Base-by-base conservation (phyloP, 345 rosid genomes). In the Eutrema heterophyllum region DNA sequence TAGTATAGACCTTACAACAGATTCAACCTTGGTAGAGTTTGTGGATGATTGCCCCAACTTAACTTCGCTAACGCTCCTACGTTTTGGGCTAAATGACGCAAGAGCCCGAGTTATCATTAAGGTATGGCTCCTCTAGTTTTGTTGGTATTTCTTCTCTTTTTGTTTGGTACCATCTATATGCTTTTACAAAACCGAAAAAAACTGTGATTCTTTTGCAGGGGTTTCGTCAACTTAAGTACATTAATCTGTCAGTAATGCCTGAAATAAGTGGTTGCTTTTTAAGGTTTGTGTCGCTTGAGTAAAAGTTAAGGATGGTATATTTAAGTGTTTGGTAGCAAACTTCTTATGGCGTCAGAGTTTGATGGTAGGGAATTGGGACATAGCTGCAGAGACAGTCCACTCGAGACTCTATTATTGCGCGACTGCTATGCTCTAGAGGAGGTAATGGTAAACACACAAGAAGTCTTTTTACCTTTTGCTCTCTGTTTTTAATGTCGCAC, bases 351-450 rank as follows among this genome's bases (percentile, higher is more conserved):
- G 26, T 60, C 35, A 51, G 68, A 43, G 70, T 29, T 75, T 68
- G 67, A 30, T 75, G 24, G 72, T 77, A 89, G 95, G 85, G 83
- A 81, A 72, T 83, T 88, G 79, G 98, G 89, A 69, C 71, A 68
- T 67, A 66, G 67, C 40, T 26, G 80, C 33, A 85, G 82, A 36
- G 90, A 88, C 58, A 86, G 75, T 77, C 79, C 81, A 66, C 81
- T 93, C 68, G 90, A 93, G 82, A 83, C 86, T 82, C 66, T 93
- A 72, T 80, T 87, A 77, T 81, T 93, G 58, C 78, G 93, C 67
- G 84, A 88, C 75, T 90, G 95, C 84, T 77, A 73, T 85, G 74
- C 73, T 81, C 88, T 90, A 64, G 79, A 85, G 78, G 96, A 87
- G 96, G 98, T 86, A 67, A 83, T 21, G 46, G 39, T 11, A 18